phyloP scores from a whole-genome alignment of 2,329 filamentous ascomycete genomes.

The Scedosporium aurantiacum region DNA sequence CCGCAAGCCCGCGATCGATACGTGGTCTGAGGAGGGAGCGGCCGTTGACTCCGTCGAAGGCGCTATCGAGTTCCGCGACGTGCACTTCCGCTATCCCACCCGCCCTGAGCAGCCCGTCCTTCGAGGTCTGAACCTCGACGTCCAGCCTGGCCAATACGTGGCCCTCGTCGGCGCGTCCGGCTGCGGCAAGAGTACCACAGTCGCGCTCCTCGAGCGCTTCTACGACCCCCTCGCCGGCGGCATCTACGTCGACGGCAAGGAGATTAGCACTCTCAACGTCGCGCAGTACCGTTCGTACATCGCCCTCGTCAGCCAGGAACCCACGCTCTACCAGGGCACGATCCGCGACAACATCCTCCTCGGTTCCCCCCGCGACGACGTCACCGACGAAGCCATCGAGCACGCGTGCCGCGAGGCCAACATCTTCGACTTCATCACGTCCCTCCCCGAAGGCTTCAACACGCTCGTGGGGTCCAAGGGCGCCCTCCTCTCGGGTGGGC shows the following conservation, averaged over 20 bases:
- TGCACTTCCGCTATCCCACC: constrained; percentile 91
- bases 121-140: constrained; percentile 64
- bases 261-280: constrained; percentile 71
- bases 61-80: constrained; percentile 76
- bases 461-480: constrained; percentile 84
- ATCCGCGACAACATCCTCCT: constrained; percentile 85
- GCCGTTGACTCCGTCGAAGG: constrained; percentile 56
- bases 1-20: constrained; percentile 68
- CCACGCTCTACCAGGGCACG: constrained; percentile 86
- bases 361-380: constrained; percentile 54
- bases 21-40: constrained; percentile 63
- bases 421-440: constrained; percentile 85
- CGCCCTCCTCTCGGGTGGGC: constrained; percentile 73
- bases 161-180: constrained; percentile 90
- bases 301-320: constrained; percentile 86
- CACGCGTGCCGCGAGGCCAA: constrained; percentile 82
- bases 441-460: constrained; percentile 73
- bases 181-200: constrained; percentile 89
- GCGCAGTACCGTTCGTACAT: constrained; percentile 77
- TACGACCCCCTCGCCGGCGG: constrained; percentile 79
- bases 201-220: constrained; percentile 84
- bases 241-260: constrained; percentile 70
- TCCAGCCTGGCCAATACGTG: constrained; percentile 71
- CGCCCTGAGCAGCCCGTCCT: constrained; percentile 87
- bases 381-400: constrained; percentile 61